A percentile compares a stretch with the other conserved stretches of the same genome.
Conservation (phyloP, 2,329 filamentous ascomycete genomes). For the Ceratocystis harringtonii region DNA sequence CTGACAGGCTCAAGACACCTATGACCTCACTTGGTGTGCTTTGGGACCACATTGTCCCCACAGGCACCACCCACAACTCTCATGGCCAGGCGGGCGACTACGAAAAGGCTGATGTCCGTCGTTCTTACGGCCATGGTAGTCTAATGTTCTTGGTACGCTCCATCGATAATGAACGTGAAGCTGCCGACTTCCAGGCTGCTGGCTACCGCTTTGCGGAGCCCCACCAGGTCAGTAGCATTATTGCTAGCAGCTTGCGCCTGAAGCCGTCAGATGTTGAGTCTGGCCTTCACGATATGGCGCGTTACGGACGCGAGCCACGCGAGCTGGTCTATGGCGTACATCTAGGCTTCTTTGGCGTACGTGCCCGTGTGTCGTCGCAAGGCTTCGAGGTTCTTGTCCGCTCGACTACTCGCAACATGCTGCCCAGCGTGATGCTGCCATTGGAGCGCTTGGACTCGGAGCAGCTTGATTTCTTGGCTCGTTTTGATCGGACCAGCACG, state of each 20-base stretch:
- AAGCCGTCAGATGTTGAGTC: constrained; percentile 43
- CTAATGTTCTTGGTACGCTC: constrained; percentile 65
- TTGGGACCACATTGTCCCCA: constrained; percentile 62
- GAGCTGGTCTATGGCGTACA: constrained; percentile 40
- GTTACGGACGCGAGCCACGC: constrained; percentile 34
- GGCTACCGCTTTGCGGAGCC: constrained; percentile 67
- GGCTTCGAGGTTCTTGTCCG: constrained; percentile 51
- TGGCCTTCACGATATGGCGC: constrained; percentile 49
- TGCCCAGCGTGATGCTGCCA: constrained; percentile 44
- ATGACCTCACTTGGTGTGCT: constrained; percentile 51
- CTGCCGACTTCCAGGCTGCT: constrained; percentile 40
- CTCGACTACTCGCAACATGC: constrained; percentile 39
- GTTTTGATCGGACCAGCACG: constrained; percentile 33
- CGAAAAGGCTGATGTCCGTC: constrained; percentile 28
- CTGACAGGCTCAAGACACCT: constrained; percentile 47
- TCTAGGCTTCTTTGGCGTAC: constrained; percentile 42
- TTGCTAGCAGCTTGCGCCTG: constrained; percentile 63
- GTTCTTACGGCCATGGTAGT: constrained; percentile 36
- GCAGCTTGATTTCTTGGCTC: constrained; percentile 39
- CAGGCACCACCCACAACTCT: constrained; percentile 22
- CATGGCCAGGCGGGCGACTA: constrained; percentile 22
- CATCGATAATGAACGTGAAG: constrained; percentile 41
- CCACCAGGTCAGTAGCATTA: constrained; percentile 50
- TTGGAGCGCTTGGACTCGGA: constrained; percentile 37
- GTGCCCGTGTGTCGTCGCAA: constrained; percentile 34